Conservation (phyloP, 768 basidiomycete species). For the Collybia sp. region DNA sequence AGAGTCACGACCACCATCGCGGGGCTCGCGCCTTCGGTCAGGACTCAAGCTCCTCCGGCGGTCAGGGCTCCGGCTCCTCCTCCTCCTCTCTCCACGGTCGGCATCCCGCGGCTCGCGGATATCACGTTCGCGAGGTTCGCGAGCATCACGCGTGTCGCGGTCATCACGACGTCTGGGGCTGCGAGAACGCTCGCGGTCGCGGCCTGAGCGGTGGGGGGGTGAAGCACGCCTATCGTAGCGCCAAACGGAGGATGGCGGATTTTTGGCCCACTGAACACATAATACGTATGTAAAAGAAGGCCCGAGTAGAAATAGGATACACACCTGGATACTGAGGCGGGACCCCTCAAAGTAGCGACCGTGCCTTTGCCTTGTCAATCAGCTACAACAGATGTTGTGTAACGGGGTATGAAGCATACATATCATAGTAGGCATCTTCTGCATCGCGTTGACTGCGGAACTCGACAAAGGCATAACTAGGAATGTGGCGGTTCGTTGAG, state of each 20-base stretch:
- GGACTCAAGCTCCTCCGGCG: slow-evolving; percentile 34
- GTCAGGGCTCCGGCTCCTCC: slow-evolving; percentile 46
- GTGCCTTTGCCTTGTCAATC: slow-evolving; percentile 46
- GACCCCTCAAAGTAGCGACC: slow-evolving; percentile 71
- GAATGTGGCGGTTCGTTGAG: slow-evolving; percentile 47
- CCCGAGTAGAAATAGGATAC: slow-evolving; percentile 7
- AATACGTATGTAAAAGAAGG: neutral
- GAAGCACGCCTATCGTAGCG: slow-evolving; percentile 61
- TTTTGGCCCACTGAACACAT: slow-evolving; percentile 72
- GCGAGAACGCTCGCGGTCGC: slow-evolving; percentile 35
- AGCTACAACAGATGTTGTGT: neutral
- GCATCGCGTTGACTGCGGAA: slow-evolving; percentile 76
- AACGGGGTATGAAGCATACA: slow-evolving; percentile 40
- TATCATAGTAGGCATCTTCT: slow-evolving; percentile 81
- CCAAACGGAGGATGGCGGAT: slow-evolving; percentile 81
- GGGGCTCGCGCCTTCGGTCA: slow-evolving; percentile 29
- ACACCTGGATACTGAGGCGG: slow-evolving; percentile 70
- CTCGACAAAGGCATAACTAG: slow-evolving; percentile 84
- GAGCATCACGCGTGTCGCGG: slow-evolving; percentile 25
- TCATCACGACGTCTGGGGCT: slow-evolving; percentile 51
- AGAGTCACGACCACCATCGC: too few relatives aligned
- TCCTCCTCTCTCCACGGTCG: slow-evolving; percentile 36
- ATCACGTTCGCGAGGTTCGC: slow-evolving; percentile 32
- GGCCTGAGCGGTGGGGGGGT: slow-evolving; percentile 25
- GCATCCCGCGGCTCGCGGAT: slow-evolving; percentile 25